Base-by-base conservation (phyloP, 192 early-diverging fungal genomes). In the Coemansia sp. region DNA sequence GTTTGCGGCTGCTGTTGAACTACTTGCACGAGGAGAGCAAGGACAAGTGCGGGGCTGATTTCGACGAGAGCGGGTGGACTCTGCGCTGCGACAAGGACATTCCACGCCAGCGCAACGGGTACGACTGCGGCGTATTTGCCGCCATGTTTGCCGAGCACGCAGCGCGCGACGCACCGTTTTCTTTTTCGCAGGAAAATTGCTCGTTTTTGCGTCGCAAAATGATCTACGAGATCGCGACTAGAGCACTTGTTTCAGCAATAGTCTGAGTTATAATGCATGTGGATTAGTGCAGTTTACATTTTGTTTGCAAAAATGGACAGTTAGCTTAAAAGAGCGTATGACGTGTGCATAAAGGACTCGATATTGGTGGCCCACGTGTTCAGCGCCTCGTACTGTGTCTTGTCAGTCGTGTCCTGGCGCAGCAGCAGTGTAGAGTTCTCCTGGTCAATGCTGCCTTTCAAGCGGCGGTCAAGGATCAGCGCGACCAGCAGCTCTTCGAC, bases 111-210 rank as follows among this genome's bases (percentile, higher is more conserved):
- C 50, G 75, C 27, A 98, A 98, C 64, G 90, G 90, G 14, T 94
- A 87, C 55, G 96, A 98, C 82, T 98, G 96, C 67, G 96, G 96
- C 8, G 93, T 97, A 5, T 98, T 98, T 70, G 88, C 93, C 0
- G 89, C 87, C 59, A 89, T 88, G 14, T 95, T 96, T 84, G 90
- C 93, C 6, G 94, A 98, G 60, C 85, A 87, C 64, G 60, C 77
- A 12, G 60, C 87, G 2, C 74, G 92, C n/a, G 60, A 70, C n/a
- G 76, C 75, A 0, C 57, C 65, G 8, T 89, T 94, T 67, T 81
- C 81, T 19, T 95, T 95, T 77, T 71, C 84, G 3, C 93, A 94
- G 63, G 64, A 72, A 10, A 61, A 90, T 49, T 96, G 95, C 91
- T 59, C 66, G 1, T 76, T 86, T 27, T 71, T 94, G 21, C 79